phyloP scores from a whole-genome alignment of 2,329 filamentous ascomycete genomes.

The Lachnum nothofagi region DNA sequence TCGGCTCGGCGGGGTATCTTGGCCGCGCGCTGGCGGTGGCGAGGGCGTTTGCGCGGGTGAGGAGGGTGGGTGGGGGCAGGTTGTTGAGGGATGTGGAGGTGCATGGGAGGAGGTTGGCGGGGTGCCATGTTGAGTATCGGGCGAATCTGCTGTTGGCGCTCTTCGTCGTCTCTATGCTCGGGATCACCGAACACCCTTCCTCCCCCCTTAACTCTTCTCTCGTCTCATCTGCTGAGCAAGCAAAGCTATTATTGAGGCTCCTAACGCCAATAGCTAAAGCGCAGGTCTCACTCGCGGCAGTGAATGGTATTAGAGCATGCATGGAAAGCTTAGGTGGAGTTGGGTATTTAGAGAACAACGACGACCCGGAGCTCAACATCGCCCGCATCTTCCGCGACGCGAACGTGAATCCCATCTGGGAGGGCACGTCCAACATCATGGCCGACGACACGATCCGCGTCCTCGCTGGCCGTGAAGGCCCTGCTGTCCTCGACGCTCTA shows the following conservation, averaged over 20 bases:
- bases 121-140: conserved; percentile 50
- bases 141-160: conserved; percentile 52
- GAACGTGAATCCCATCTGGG: conserved; percentile 62
- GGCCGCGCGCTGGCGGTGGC: conserved; percentile 54
- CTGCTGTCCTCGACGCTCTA: conserved; percentile 39
- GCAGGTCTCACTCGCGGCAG: conserved; percentile 47
- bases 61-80: conserved; percentile 42
- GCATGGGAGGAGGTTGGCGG: conserved; percentile 55
- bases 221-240: background rate
- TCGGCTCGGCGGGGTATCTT: conserved; percentile 48
- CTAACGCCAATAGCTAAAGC: conserved; percentile 58
- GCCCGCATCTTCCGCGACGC: conserved; percentile 62
- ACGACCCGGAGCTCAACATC: conserved; percentile 61
- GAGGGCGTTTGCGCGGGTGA: conserved; percentile 52
- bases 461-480: conserved; percentile 34
- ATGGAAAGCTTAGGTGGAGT: conserved; percentile 64
- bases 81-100: conserved; percentile 48
- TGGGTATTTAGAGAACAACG: conserved; percentile 58
- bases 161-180: conserved; percentile 50
- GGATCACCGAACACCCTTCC: conserved; percentile 41
- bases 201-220: background rate
- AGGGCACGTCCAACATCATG: conserved; percentile 68
- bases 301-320: conserved; percentile 48
- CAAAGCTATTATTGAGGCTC: conserved; percentile 46
- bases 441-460: conserved; percentile 50